Percentiles rank a stretch among this genome's conserved stretches.
Conservation (phyloP, 345 rosid genomes). For the Moricandia moricandioides region DNA sequence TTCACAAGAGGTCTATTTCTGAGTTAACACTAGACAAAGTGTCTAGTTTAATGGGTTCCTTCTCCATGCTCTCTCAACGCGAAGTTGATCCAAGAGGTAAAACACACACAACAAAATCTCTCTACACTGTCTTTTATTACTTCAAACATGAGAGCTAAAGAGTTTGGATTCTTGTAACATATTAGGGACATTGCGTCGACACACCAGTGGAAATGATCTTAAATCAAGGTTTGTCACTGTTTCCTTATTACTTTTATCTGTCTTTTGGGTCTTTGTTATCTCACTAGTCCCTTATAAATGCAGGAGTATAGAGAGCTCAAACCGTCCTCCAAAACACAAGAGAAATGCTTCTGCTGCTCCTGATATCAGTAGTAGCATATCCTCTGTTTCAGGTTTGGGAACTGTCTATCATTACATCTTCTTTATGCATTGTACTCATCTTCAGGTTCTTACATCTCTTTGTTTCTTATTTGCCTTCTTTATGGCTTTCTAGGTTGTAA, state of each 20-base stretch:
- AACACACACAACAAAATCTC: background rate
- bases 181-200: slow-evolving; percentile 53
- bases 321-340: slow-evolving; percentile 49
- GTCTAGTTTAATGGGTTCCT: slow-evolving; percentile 73
- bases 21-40: slow-evolving; percentile 66
- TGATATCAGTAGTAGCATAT: slow-evolving; percentile 33
- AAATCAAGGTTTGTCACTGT: slow-evolving; percentile 56
- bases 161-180: background rate
- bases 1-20: slow-evolving; percentile 70
- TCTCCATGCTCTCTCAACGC: slow-evolving; percentile 52
- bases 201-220: slow-evolving; percentile 54
- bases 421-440: background rate
- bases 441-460: slow-evolving; percentile 3
- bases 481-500: slow-evolving; percentile 41
- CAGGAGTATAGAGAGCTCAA: slow-evolving; percentile 55
- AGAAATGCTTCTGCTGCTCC: slow-evolving; percentile 71
- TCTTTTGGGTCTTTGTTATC: background rate
- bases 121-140: background rate
- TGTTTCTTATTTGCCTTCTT: background rate
- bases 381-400: slow-evolving; percentile 51
- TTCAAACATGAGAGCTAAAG: slow-evolving; percentile 9
- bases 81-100: slow-evolving; percentile 58
- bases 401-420: slow-evolving; percentile 9
- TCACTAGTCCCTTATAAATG: slow-evolving; percentile 7
- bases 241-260: background rate